Base-by-base conservation (phyloP, 176 grass and related monocot genomes). In the Calamus simplicifolius region DNA sequence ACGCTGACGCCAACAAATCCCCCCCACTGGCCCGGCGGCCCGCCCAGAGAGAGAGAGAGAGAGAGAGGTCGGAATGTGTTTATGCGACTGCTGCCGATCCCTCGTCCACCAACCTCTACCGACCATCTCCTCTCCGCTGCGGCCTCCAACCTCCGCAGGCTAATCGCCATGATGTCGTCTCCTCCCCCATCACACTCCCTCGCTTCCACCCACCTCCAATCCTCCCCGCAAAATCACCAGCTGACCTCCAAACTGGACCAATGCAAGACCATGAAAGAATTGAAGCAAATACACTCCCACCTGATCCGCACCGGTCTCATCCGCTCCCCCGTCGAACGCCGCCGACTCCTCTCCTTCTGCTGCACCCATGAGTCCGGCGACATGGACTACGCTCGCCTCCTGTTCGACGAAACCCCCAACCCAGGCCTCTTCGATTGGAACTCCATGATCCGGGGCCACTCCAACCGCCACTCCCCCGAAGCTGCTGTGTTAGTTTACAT, bases 331-430 rank as follows among this genome's bases (percentile, higher is more conserved):
- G 0, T 49, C 16, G 58, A 18, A 38, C 58, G 71, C 48, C 61
- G 54, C 19, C 53, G 58, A 12, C 61, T 82, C 4, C 67, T 82
- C 55, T 66, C 79, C 67, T 72, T 76, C 18, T 56, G 59, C 63
- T 66, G 72, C 57, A 52, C 58, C 4, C 38, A 43, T 5, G 23
- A 52, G 29, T 70, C 43, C 65, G 18, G 71, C 25, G 69, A 65
- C 60, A 58, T 65, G 69, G 28, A 25, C 2, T 64, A 50, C 25
- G 77, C 83, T 49, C 80, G 67, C 52, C 6, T 13, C 53, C 62
- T 92, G 69, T 61, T 98, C 76, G 93, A 98, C 43, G 51, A 59
- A 82, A 88, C 64, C 65, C 68, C 73, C 4, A 49, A 13, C 62
- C 67, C 64, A 5, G 54, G 64, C 29, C 19, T 38, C 17, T 70